Evolutionary conservation across 495 filamentous ascomycete species (phyloP).

Genomic region (Penicillium coprophilum): DNA sequence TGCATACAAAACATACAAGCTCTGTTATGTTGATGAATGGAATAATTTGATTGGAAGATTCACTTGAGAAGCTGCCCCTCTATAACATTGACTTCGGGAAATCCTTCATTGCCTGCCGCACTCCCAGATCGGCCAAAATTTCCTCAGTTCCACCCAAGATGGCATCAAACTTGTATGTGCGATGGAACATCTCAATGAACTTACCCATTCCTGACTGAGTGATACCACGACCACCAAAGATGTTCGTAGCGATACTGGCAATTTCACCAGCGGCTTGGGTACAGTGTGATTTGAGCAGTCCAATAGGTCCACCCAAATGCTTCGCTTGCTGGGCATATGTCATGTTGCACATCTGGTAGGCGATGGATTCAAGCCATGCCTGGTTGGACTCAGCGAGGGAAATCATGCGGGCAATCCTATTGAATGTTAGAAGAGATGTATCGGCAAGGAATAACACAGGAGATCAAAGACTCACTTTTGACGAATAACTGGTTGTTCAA

Average conservation of each 20-base stretch:
- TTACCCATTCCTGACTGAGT: constrained; percentile 83
- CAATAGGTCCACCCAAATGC: constrained; percentile 77
- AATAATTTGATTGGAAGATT: neutral
- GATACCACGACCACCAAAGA: constrained; percentile 79
- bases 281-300: constrained; percentile 73
- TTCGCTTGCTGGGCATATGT: constrained; percentile 73
- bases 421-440: constrained; percentile 8
- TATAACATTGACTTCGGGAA: constrained; percentile 84
- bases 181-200: constrained; percentile 76
- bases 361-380: constrained; percentile 80
- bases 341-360: constrained; percentile 88
- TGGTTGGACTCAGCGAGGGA: constrained; percentile 77
- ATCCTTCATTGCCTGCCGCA: constrained; percentile 75
- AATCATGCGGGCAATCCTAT: constrained; percentile 80
- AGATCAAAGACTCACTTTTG: constrained; percentile 57
- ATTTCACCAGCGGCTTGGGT: constrained; percentile 79
- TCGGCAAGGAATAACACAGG: neutral
- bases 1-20: neutral
- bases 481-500: constrained; percentile 82
- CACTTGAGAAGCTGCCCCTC: neutral
- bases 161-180: constrained; percentile 86
- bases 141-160: constrained; percentile 86
- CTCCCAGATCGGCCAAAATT: constrained; percentile 77
- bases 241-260: constrained; percentile 79
- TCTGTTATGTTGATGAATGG: neutral